Evolutionary conservation across 2,329 filamentous ascomycete species (phyloP).

Genomic region (Fusarium floridanum): DNA sequence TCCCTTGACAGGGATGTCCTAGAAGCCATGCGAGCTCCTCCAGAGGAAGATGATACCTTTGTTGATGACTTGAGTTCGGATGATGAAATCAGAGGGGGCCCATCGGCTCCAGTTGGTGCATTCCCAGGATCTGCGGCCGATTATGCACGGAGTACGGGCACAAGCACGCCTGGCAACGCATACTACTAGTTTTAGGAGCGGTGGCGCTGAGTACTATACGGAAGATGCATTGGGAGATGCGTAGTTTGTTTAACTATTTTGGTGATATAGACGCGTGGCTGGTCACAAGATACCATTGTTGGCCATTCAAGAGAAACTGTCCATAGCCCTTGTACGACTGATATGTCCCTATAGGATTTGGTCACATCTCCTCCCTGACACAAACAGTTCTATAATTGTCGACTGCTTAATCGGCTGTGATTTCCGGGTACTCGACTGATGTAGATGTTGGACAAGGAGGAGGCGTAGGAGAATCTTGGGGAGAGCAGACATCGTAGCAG

Average conservation of each 20-base stretch:
- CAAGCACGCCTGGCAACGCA: conserved; percentile 50
- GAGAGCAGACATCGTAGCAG: conserved; percentile 49
- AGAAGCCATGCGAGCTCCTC: conserved; percentile 66
- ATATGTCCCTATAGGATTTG: neutral
- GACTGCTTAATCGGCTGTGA: neutral
- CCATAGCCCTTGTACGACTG: neutral
- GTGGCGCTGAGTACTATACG: neutral
- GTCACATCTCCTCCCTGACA: neutral
- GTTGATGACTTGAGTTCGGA: conserved; percentile 55
- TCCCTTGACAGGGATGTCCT: conserved; percentile 74
- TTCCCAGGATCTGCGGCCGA: conserved; percentile 63
- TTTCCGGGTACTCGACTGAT: conserved; percentile 25
- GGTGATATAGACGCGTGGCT: neutral
- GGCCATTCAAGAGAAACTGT: neutral
- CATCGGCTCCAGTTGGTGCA: conserved; percentile 58
- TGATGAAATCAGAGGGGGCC: conserved; percentile 50
- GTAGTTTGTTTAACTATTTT: neutral
- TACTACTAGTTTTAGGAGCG: conserved; percentile 52
- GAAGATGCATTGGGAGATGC: neutral
- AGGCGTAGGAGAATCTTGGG: conserved; percentile 36
- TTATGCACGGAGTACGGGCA: conserved; percentile 49
- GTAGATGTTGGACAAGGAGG: conserved; percentile 39
- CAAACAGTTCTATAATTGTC: neutral
- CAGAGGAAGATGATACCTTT: conserved; percentile 51
- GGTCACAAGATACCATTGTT: neutral